These are phyloP conservation scores for Lolium rigidum DNA, from an alignment of 176 grass and related monocot genomes.

Conservation along the genomic window DNA sequence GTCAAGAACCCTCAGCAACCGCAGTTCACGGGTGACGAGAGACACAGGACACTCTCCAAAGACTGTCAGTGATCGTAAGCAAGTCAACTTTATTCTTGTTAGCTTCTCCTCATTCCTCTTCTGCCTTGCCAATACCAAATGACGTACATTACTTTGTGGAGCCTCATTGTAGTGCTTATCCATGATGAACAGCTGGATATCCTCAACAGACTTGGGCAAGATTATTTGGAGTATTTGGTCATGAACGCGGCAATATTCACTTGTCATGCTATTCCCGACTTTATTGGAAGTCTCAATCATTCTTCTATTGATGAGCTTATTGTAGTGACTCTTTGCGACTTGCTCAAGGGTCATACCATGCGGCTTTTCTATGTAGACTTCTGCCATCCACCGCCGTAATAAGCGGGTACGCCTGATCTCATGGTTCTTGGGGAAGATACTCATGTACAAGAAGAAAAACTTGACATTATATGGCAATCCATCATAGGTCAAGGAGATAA, in stretches of 20 bases:
- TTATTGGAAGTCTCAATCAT: constrained; percentile 46
- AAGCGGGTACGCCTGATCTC: constrained; percentile 45
- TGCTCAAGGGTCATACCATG: constrained; percentile 38
- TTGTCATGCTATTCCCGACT: neutral
- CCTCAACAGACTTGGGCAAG: constrained; percentile 39
- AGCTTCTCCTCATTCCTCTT: constrained; percentile 14
- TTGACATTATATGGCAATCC: constrained; percentile 60
- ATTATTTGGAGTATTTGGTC: constrained; percentile 49
- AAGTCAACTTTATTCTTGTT: neutral
- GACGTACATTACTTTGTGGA: constrained; percentile 43
- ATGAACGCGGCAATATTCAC: constrained; percentile 48
- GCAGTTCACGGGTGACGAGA: too few relatives aligned
- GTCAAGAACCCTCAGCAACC: too few relatives aligned
- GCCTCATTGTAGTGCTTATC: constrained; percentile 12
- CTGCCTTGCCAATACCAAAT: constrained; percentile 44
- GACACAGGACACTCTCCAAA: too few relatives aligned
- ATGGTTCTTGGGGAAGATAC: constrained; percentile 59
- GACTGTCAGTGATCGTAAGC: neutral
- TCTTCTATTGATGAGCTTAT: constrained; percentile 51
- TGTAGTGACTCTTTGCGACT: constrained; percentile 40
- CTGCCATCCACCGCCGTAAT: constrained; percentile 54
- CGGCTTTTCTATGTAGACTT: constrained; percentile 44
- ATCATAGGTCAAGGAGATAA: constrained; percentile 51
- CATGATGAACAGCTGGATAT: constrained; percentile 50
- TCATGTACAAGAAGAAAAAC: constrained; percentile 60